Evolutionary conservation across 2,329 filamentous ascomycete species (phyloP), one percentile per base, ranked within the genome.

Genomic region (Talaromyces sp.): DNA sequence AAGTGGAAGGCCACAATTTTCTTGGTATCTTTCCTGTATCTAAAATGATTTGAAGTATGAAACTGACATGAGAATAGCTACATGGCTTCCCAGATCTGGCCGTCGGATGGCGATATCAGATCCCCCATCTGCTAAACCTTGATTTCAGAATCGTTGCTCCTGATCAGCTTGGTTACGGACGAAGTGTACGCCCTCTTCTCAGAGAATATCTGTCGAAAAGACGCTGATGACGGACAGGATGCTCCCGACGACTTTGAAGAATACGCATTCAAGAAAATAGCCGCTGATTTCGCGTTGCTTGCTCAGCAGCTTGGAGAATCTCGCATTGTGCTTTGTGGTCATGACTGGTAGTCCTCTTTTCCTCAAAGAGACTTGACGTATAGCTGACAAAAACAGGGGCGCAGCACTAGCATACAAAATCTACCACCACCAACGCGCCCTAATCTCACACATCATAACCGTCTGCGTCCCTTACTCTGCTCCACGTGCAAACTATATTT

Each of bases 31-130:
- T 33, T 48, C 37, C 13, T 13, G 10, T 9, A 8, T 3, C 19
- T 4, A 10, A 47, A 47, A 47, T 22, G 1, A 24, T n/a, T n/a
- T 11, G 16, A 11, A 14, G 33, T 19, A 43, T 9, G n/a, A 10
- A 22, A 31, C 50, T 57, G 16, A 63, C 16, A 47, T 19, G 3
- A 14, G 31, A 19, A 48, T 62, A 85, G 83, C 81, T 91, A 73
- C 90, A 93, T 77, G 93, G 93, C 69, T 96, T 89, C 79, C 93
- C 93, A 0, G 93, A 97, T 77, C 78, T 95, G 19, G 86, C 87
- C 9, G 88, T 93, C 73, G 92, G 90, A 73, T 98, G 94, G 94
- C 89, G 93, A 67, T 89, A 91, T 78, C 93, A 97, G 77, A 90
- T 97, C 66, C 93, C 93, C 0, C 78, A 87, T 70, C 84, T 98